Percentiles rank a stretch among this genome's conserved stretches.
phyloP scores from a whole-genome alignment of 208 protist species.

The Naegleria gruberi region DNA sequence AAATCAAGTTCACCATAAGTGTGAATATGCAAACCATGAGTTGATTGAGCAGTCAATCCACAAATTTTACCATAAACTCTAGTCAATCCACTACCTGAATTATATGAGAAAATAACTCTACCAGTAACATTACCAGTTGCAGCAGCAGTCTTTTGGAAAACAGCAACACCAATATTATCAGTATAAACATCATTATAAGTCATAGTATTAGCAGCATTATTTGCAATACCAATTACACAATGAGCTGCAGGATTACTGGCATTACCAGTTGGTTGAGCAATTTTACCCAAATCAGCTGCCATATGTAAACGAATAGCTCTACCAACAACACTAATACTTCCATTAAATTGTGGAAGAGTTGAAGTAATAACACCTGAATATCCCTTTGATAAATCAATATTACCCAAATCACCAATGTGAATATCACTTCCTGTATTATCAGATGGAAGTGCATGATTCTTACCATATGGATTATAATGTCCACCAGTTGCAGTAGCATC shows the following conservation, averaged over 20 bases:
- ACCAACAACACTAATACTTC: neutral
- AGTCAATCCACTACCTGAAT: neutral
- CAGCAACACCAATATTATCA: neutral
- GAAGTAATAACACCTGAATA: neutral
- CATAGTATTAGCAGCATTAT: neutral
- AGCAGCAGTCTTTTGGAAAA: neutral
- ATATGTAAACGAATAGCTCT: neutral
- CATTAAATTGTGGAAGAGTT: neutral
- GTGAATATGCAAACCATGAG: conserved; percentile 3
- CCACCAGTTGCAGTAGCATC: neutral
- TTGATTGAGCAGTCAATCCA: neutral
- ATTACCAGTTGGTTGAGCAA: neutral
- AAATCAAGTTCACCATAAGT: neutral
- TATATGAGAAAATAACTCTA: neutral
- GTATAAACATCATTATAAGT: neutral
- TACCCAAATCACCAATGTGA: neutral
- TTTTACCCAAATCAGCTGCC: neutral
- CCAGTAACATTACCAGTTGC: neutral
- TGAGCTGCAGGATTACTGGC: neutral
- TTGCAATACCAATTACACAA: neutral
- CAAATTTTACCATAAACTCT: neutral
- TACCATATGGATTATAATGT: neutral
- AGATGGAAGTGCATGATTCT: neutral
- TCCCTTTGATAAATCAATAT: neutral
- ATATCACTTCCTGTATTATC: no score